Base-by-base conservation (phyloP, 768 basidiomycete genomes). In the Boletus coccyginus region DNA sequence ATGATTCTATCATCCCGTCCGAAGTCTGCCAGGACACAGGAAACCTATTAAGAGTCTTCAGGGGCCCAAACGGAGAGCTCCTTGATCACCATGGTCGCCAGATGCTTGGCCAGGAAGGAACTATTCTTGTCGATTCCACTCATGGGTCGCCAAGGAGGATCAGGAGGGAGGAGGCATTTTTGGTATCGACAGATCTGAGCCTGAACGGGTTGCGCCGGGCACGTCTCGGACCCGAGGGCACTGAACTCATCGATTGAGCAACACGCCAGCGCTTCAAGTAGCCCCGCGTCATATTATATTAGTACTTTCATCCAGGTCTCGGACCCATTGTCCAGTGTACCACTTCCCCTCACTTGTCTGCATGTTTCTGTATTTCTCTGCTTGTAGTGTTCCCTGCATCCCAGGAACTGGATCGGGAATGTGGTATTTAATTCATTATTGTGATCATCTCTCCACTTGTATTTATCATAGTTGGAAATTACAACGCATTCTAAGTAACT, bases 71-170 rank as follows among this genome's bases (percentile, higher is more conserved):
- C 12, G 64, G 61, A 46, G 68, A 66, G 54, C n/a, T 56, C 21
- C 54, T 64, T 12, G 57, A 67, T 50, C 55, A 7, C 7, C 41
- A 46, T 1, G 66, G 66, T 51, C 58, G 54, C 9, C 66, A 44
- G n/a, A 45, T 64, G 42, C 42, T 66, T 44, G 69, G 68, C 10
- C 64, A 16, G 7, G 66, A 66, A 55, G 64, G 64, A 14, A 66
- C 64, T 19, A 24, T 66, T 39, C 47, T 66, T 17, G 35, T 66
- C 11, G 45, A 58, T 24, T 39, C 62, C n/a, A 39, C 52, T 5
- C 5, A 39, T 11, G 19, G 29, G 5, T 47, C 43, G 3, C 57
- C 57, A 16, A 44, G 39, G 21, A 39, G 54, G 31, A 40, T 52
- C 33, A 44, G 33, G 52, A 50, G 52, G 50, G 54, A 60, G 42